Conservation (phyloP, 2,329 filamentous ascomycete species). For the Fusarium staphyleae region DNA sequence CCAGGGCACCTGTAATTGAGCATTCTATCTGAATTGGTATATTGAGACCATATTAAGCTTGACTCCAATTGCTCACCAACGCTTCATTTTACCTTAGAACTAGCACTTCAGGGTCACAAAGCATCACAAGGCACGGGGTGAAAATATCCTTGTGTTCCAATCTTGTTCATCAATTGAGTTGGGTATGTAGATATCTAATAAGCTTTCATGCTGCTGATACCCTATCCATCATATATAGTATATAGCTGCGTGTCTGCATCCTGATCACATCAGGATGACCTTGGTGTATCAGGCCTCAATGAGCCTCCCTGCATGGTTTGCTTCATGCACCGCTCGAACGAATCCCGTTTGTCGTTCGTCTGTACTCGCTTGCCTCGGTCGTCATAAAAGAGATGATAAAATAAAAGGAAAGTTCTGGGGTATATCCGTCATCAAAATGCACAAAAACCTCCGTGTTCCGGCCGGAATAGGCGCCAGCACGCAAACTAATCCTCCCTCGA, state of each 20-base stretch:
- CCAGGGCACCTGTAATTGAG: too few relatives aligned
- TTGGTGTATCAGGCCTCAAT: too few relatives aligned
- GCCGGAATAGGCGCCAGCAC: conserved; percentile 19
- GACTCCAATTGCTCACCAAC: too few relatives aligned
- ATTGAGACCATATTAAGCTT: too few relatives aligned
- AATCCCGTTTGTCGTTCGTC: conserved; percentile 13
- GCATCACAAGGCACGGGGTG: too few relatives aligned
- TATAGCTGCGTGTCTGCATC: too few relatives aligned
- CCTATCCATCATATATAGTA: conserved; percentile 4
- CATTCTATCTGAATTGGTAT: too few relatives aligned
- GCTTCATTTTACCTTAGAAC: too few relatives aligned
- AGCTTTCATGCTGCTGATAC: conserved; percentile 7
- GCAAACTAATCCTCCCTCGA: conserved; percentile 15
- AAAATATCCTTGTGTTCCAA: too few relatives aligned
- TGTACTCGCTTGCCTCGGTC: conserved; percentile 23
- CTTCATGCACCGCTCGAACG: conserved; percentile 15
- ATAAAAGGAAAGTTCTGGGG: conserved; percentile 37
- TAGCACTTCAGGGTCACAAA: too few relatives aligned
- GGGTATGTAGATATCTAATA: conserved; percentile 10
- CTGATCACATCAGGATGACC: too few relatives aligned
- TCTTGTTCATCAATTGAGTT: conserved; percentile 26
- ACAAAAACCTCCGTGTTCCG: conserved; percentile 32
- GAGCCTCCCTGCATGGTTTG: conserved; percentile 12
- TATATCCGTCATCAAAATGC: conserved; percentile 45
- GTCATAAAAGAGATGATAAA: conserved; percentile 24